Evolutionary conservation across 2,329 filamentous ascomycete genomes (phyloP), one percentile per base, ranked within the genome.

Genomic region (Apiospora sp.): DNA sequence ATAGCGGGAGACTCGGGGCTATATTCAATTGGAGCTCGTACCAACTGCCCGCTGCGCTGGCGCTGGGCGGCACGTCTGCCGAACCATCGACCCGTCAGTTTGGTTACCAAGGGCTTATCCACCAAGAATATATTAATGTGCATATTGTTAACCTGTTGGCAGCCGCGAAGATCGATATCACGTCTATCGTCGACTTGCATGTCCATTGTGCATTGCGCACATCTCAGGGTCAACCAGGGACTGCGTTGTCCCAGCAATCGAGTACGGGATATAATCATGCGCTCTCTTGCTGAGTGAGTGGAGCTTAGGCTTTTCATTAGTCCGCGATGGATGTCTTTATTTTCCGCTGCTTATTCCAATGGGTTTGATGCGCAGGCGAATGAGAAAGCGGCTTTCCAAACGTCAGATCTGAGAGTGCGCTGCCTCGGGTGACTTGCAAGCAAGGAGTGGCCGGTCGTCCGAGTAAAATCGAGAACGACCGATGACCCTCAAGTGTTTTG

Each of bases 21-120:
- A 64, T 64, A 64, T 64, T 37, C 24, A 34, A n/a, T n/a, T n/a
- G n/a, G 34, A 64, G 58, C 58, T 64, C 58, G 19, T 64, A 64
- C 58, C 58, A 64, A 12, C 22, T 49, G 46, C 58, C 37, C 37
- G 37, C 37, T 41, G 8, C 37, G 37, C 37, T 41, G 37, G 37
- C 37, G 37, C 37, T 41, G 19, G 22, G 22, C 58, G 58, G 34
- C 4, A 13, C 5, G 19, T 12, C 7, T 64, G 5, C 58, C 58
- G 58, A 41, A 30, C 22, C 19, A 64, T 64, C 58, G 58, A 41
- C 58, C 58, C 58, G 58, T 64, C 58, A n/a, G 58, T n/a, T 12
- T 64, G 58, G 58, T n/a, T 64, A 5, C 14, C 10, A 41, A n/a
- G 34, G 58, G 34, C 34, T 41, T n/a, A 41, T 41, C 58, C 58